These are phyloP conservation scores for Xylariaceae sp. DNA, from an alignment of 2,329 filamentous ascomycete genomes.

Conservation along the genomic window DNA sequence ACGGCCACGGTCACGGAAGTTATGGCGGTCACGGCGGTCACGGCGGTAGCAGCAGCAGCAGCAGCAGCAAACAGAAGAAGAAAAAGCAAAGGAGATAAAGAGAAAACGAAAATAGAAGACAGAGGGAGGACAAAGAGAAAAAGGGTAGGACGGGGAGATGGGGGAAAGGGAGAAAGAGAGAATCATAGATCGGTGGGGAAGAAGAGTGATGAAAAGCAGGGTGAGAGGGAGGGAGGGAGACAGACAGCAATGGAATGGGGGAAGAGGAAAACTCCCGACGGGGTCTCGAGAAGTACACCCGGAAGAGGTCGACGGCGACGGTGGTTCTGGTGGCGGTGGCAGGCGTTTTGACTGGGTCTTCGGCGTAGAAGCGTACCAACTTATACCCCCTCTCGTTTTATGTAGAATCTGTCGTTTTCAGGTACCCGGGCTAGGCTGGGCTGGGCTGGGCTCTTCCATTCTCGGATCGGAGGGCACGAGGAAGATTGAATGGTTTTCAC, in stretches of 20 bases:
- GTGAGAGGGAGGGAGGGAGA: neutral
- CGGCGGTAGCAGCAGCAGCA: no score
- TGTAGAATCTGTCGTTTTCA: neutral
- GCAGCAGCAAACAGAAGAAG: no score
- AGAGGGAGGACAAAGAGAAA: neutral
- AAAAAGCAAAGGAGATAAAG: slow-evolving; percentile 6
- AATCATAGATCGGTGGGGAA: neutral
- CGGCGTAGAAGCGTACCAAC: neutral
- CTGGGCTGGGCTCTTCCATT: no score
- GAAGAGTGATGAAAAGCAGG: neutral
- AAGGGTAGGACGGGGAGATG: neutral
- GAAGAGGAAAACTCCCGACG: neutral
- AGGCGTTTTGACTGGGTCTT: no score
- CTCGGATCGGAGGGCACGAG: no score
- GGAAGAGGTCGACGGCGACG: no score
- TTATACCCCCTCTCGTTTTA: slow-evolving; percentile 2
- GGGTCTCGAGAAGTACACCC: no score
- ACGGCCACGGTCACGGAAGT: no score
- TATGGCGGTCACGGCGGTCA: no score
- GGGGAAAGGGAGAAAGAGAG: neutral
- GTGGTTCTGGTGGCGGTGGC: neutral
- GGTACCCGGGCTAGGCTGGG: no score
- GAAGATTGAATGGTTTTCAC: no score
- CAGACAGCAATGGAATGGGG: neutral
- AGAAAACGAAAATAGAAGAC: no score